These are phyloP conservation scores for Penicillium samsonianum DNA, from an alignment of 495 filamentous ascomycete genomes.

Conservation along the genomic window DNA sequence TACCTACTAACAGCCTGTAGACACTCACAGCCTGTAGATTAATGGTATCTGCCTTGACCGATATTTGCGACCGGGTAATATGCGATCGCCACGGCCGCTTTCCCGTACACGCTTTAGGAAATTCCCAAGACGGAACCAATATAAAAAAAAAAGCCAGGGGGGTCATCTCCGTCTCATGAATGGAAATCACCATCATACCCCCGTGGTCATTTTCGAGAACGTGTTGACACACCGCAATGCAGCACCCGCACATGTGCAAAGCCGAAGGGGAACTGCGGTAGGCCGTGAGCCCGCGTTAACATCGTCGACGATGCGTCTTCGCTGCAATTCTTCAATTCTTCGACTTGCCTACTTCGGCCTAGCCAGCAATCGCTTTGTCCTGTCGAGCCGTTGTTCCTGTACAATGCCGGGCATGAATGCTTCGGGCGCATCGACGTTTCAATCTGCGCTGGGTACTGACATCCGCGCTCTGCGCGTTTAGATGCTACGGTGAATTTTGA, in stretches of 20 bases:
- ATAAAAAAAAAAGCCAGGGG: neutral
- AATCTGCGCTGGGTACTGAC: conserved; percentile 7
- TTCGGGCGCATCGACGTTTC: conserved; percentile 5
- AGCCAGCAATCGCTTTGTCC: conserved; percentile 10
- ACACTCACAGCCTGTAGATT: neutral
- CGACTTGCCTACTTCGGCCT: conserved; percentile 4
- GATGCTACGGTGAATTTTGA: neutral
- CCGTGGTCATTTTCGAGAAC: conserved; percentile 16
- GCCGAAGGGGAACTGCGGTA: conserved; percentile 3
- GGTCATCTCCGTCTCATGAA: neutral
- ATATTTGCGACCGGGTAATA: conserved; percentile 14
- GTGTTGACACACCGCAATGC: conserved; percentile 13
- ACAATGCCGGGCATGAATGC: conserved; percentile 3
- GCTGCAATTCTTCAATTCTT: conserved; percentile 19
- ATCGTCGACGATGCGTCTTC: conserved; percentile 21
- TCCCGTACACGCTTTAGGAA: conserved; percentile 2
- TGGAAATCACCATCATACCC: neutral
- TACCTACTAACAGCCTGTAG: neutral
- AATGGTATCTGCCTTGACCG: conserved; percentile 5
- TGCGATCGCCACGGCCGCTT: conserved; percentile 8
- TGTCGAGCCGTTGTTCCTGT: conserved; percentile 3
- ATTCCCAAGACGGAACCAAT: neutral
- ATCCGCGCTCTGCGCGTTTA: conserved; percentile 10
- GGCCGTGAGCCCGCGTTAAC: conserved; percentile 6
- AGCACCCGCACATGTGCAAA: conserved; percentile 14